Evolutionary conservation across 1,284 basidiomycete species (phyloP), one percentile per base, ranked within the genome.

Genomic region (Sparassis latifolia): DNA sequence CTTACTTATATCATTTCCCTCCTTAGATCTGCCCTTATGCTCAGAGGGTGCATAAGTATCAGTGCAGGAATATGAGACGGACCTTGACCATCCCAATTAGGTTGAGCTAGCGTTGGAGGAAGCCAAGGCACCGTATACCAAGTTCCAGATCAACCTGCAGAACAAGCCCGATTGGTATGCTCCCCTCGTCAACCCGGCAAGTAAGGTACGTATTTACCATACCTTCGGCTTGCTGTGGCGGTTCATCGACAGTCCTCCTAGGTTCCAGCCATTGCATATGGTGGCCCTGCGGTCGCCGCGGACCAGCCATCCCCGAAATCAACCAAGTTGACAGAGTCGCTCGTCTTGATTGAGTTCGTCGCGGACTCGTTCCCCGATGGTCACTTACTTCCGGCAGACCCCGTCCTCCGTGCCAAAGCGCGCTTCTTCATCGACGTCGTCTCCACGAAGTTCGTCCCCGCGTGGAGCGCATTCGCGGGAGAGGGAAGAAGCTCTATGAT

Each of bases 81-180:
- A 20, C 20, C 20, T 20, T 20, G 35, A 37, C 35, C 12, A 6
- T 7, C 35, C 35, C 59, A 2, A 12, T 31, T 37, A 84, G 73
- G 73, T 75, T 7, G 78, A 81, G 49, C 64, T 87, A 12, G 81
- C 84, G 0, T 72, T 86, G 10, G 67, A 71, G 29, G 82, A 86
- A 52, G 72, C 74, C 2, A 73, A 75, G 6, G 72, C 75, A 2
- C 60, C 73, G 0, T 78, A 70, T 58, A 76, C 71, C 31, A 61
- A 69, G 32, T 80, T 69, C 55, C 70, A 78, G 55, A 76, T 86
- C 50, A 77, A 86, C 57, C 64, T 85, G 32, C 50, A 61, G 55
- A 78, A 82, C 69, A 86, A 85, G 67, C 84, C 84, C 0, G 72
- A 70, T 45, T 83, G 82, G 83, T 84, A 81, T 61, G 73, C 76